Evolutionary conservation across 139 green algal species (phyloP), one percentile per base, ranked within the genome.

Genomic region (Raphidocelis subcapitata): DNA sequence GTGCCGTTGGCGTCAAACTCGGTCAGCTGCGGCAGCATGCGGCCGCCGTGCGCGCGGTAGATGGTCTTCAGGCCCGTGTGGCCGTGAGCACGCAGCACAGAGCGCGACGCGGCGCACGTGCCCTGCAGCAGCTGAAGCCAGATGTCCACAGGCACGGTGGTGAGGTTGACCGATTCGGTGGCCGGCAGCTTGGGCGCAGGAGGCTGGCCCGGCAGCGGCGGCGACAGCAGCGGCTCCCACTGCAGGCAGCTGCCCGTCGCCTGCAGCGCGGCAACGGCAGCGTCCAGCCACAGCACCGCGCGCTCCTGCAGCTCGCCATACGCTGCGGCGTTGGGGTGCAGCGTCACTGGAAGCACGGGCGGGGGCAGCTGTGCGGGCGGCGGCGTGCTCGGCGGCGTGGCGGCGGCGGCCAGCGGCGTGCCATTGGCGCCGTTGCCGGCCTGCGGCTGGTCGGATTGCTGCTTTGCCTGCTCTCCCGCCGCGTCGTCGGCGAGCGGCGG

Each of bases 41-140:
- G 72, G 49, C 72, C 72, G 46, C 62, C 62, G 26, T 76, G 68
- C 20, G 57, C 46, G 23, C 69, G 59, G 72, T 77, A 77, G 44
- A 79, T 67, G 41, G 64, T 41, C 54, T 61, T 61, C 2, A 79
- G 29, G 37, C 41, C 52, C 54, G 61, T 37, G 56, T 79, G 57
- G 54, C 72, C 72, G 36, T 69, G 72, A 36, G 75, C 21, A 2
- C 61, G 24, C 69, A 78, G 33, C 23, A 79, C 49, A 1, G 67
- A 70, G 0, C 64, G 60, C 5, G 70, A 46, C 23, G 83, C 79
- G 51, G 82, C 76, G 52, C 84, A 65, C 0, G 75, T 69, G 3
- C 47, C 62, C 76, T 91, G 82, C 75, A 92, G 72, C 65, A 95
- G 81, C 74, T 83, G 80, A 33, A 95, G 87, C 90, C 90, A 95